These are phyloP conservation scores for Blumeria graminis DNA, from an alignment of 2,329 filamentous ascomycete species.

Conservation along the genomic window DNA sequence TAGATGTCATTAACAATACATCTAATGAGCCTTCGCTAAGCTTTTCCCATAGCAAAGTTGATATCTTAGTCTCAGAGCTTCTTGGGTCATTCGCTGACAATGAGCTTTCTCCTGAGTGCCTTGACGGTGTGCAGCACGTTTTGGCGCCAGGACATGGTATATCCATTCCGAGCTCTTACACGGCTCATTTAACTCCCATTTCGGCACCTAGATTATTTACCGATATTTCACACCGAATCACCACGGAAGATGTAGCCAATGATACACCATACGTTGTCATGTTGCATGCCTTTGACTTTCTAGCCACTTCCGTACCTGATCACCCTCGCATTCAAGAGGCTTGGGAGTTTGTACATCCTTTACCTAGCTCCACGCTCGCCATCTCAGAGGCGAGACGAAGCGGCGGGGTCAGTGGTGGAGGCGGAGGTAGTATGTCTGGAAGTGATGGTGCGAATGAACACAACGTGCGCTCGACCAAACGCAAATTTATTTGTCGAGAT, in stretches of 20 bases:
- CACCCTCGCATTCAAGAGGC: constrained; percentile 44
- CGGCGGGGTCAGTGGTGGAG: constrained; percentile 39
- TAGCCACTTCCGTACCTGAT: constrained; percentile 37
- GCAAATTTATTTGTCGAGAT: constrained; percentile 55
- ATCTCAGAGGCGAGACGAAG: constrained; percentile 30
- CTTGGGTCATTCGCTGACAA: constrained; percentile 93
- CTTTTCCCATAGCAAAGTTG: constrained; percentile 40
- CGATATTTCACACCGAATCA: constrained; percentile 43
- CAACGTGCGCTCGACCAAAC: constrained; percentile 56
- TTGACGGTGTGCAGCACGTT: constrained; percentile 86
- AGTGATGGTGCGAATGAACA: constrained; percentile 73
- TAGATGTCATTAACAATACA: constrained; percentile 16
- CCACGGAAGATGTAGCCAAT: constrained; percentile 44
- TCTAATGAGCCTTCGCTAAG: constrained; percentile 16
- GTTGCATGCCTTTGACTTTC: constrained; percentile 70
- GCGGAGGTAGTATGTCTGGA: constrained; percentile 48
- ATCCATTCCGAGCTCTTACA: constrained; percentile 83
- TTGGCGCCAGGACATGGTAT: constrained; percentile 59
- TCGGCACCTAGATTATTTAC: constrained; percentile 65
- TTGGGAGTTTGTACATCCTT: constrained; percentile 61
- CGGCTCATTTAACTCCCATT: constrained; percentile 80
- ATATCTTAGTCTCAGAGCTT: constrained; percentile 84
- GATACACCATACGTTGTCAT: constrained; percentile 91
- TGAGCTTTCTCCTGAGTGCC: constrained; percentile 83
- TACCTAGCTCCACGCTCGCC: constrained; percentile 32